A percentile compares a stretch with the other conserved stretches of the same genome.
These are phyloP conservation scores for Rubroshorea leprosula DNA, from an alignment of 345 rosid species.

Conservation along the genomic window DNA sequence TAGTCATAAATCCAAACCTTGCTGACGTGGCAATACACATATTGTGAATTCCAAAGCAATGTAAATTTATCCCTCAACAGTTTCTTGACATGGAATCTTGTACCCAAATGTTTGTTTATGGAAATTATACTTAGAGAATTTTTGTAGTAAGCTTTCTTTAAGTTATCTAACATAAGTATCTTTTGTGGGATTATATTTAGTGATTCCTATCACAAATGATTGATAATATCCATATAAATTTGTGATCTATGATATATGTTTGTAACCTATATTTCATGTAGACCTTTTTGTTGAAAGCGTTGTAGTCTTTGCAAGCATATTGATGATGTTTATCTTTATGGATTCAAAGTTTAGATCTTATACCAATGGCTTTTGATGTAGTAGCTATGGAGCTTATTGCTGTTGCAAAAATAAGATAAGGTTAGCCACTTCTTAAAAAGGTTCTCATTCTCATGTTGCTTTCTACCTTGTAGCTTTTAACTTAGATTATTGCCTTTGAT, in stretches of 20 bases:
- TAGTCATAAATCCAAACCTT: too few species aligned
- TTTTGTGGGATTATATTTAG: not conserved
- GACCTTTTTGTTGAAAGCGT: not conserved
- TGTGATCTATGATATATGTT: not conserved
- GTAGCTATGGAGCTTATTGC: constrained; percentile 62
- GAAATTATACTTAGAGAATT: not conserved
- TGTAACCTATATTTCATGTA: not conserved
- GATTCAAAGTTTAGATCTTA: constrained; percentile 65
- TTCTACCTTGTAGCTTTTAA: constrained; percentile 9
- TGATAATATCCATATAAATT: not conserved
- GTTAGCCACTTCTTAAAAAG: constrained; percentile 24
- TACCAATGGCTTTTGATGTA: constrained; percentile 50
- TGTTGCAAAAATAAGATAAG: constrained; percentile 68
- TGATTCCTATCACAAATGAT: not conserved
- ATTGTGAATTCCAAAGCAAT: too few species aligned
- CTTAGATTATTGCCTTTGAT: constrained; percentile 7
- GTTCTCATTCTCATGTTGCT: constrained; percentile 10
- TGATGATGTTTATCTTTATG: not conserved
- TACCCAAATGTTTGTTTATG: not conserved
- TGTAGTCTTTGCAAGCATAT: not conserved
- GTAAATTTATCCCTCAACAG: too few species aligned
- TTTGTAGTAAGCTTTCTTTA: too few species aligned
- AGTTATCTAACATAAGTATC: not conserved
- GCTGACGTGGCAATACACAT: too few species aligned
- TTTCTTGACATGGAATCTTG: not conserved